Evolutionary conservation across 2,329 filamentous ascomycete species (phyloP).

Genomic region (Fusarium brachygibbosum): DNA sequence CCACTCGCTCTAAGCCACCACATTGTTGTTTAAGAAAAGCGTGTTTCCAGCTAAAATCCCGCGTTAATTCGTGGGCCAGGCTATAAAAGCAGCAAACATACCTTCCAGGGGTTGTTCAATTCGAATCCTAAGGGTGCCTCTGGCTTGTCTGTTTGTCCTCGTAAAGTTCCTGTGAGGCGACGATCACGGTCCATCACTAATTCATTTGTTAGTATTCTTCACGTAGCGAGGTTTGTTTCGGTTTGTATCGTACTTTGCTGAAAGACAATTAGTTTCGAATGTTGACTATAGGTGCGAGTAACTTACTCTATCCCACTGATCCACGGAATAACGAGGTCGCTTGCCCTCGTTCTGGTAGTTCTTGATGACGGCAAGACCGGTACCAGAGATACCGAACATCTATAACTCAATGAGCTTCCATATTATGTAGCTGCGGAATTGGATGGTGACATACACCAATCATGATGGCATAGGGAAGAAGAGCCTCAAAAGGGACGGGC

Average conservation of each 20-base stretch:
- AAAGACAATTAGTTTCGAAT: constrained; percentile 49
- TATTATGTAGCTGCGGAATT: constrained; percentile 14
- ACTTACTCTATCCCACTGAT: constrained; percentile 73
- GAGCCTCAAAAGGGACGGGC: constrained; percentile 74
- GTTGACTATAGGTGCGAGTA: neutral
- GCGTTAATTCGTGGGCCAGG: constrained; percentile 1
- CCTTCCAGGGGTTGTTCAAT: constrained; percentile 74
- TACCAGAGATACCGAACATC: constrained; percentile 75
- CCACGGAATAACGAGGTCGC: constrained; percentile 70
- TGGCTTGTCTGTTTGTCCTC: constrained; percentile 70
- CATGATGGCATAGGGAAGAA: constrained; percentile 76
- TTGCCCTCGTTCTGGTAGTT: constrained; percentile 72
- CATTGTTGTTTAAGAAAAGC: constrained; percentile 58
- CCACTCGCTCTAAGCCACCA: constrained; percentile 20
- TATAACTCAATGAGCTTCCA: constrained; percentile 53
- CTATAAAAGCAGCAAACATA: constrained; percentile 53
- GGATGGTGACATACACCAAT: constrained; percentile 63
- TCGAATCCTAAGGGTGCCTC: constrained; percentile 72
- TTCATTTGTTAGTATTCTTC: constrained; percentile 12
- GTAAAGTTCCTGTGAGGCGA: constrained; percentile 69
- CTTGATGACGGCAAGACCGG: constrained; percentile 69
- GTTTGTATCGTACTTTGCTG: constrained; percentile 67
- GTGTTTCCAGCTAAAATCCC: constrained; percentile 64
- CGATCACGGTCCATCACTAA: constrained; percentile 76
- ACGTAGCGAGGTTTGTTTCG: neutral